Conservation (phyloP, 2,329 filamentous ascomycete species). For the Trichophyton schoenleinii region DNA sequence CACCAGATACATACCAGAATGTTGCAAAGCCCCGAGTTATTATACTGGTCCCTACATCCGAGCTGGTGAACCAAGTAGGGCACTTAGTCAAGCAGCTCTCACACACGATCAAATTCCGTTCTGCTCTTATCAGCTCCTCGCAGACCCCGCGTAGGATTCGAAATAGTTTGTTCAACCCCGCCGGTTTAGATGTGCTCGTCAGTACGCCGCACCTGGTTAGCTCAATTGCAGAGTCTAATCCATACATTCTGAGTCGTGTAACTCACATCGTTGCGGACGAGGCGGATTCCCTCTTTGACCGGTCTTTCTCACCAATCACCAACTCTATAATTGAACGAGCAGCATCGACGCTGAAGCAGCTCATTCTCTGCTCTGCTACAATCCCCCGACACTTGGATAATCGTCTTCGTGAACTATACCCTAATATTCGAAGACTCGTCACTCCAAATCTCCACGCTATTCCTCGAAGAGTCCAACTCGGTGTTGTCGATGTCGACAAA, state of each 20-base stretch:
- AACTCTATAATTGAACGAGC: constrained; percentile 70
- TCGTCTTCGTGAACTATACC: constrained; percentile 69
- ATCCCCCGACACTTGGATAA: constrained; percentile 83
- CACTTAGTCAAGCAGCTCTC: constrained; percentile 67
- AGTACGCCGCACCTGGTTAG: constrained; percentile 80
- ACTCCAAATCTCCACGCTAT: constrained; percentile 96
- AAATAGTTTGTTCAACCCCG: constrained; percentile 65
- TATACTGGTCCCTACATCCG: constrained; percentile 80
- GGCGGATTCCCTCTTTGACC: constrained; percentile 89
- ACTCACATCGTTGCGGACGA: constrained; percentile 84
- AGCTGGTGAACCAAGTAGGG: constrained; percentile 81
- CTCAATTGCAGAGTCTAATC: constrained; percentile 78
- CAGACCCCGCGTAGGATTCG: constrained; percentile 69
- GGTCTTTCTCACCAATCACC: constrained; percentile 77
- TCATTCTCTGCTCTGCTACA: constrained; percentile 89
- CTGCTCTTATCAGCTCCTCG: constrained; percentile 67
- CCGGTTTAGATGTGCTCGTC: constrained; percentile 73
- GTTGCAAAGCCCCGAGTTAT: constrained; percentile 65
- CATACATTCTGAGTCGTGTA: constrained; percentile 84
- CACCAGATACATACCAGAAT: constrained; percentile 60
- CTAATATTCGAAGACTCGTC: constrained; percentile 70
- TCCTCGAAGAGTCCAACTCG: constrained; percentile 83
- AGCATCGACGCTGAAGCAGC: constrained; percentile 66
- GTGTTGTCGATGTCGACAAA: constrained; percentile 79
- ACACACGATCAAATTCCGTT: constrained; percentile 76